Evolutionary conservation across 306 rosid genomes (phyloP).

Genomic region (Cercis canadensis): DNA sequence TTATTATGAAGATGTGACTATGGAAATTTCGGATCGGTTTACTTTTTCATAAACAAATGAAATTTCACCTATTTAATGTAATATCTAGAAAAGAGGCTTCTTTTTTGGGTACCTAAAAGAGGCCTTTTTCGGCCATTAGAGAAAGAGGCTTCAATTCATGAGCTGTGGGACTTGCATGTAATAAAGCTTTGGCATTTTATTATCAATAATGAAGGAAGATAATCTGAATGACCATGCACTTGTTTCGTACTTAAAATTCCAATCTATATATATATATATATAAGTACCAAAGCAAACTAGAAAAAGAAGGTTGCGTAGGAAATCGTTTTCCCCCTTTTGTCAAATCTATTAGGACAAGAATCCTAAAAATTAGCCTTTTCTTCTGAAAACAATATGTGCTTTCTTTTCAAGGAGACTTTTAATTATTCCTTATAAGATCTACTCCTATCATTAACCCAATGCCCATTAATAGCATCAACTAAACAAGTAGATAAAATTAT

Average conservation of each 20-base stretch:
- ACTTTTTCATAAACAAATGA: too few relatives aligned
- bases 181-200: background rate
- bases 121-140: too few relatives aligned
- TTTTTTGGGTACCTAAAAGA: too few relatives aligned
- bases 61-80: too few relatives aligned
- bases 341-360: background rate
- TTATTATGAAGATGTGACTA: background rate
- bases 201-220: too few relatives aligned
- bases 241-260: background rate
- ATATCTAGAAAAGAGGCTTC: too few relatives aligned
- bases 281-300: background rate
- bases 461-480: too few relatives aligned
- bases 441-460: background rate
- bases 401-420: background rate
- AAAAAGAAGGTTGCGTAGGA: background rate
- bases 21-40: background rate
- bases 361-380: background rate
- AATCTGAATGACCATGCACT: too few relatives aligned
- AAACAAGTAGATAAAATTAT: too few relatives aligned
- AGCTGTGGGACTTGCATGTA: conserved; percentile 42
- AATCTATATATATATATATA: background rate
- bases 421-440: background rate
- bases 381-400: background rate
- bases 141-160: conserved; percentile 26
- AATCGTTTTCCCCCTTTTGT: conserved; percentile 1